Evolutionary conservation across 2,329 filamentous ascomycete species (phyloP).

Genomic region (Sarocladiaceae sp.): DNA sequence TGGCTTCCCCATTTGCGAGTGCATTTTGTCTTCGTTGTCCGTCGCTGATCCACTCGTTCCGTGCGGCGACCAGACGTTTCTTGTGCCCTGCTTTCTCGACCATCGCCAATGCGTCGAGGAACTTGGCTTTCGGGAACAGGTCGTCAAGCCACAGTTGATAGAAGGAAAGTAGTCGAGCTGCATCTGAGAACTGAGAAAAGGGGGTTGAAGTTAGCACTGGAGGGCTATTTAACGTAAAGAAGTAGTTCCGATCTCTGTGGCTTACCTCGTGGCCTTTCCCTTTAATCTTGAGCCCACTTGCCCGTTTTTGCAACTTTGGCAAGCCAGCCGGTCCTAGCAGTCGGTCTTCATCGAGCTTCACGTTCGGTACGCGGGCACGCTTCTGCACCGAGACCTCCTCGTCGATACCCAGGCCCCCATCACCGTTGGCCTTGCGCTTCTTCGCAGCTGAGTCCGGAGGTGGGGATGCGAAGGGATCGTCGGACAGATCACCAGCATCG

Average conservation of each 20-base stretch:
- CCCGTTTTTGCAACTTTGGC: conserved; percentile 67
- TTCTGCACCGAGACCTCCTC: conserved; percentile 79
- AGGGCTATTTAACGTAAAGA: not conserved
- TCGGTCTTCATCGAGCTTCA: conserved; percentile 83
- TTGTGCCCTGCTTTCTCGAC: conserved; percentile 92
- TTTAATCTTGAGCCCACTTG: conserved; percentile 65
- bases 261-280: conserved; percentile 87
- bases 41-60: conserved; percentile 81
- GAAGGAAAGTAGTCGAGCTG: conserved; percentile 73
- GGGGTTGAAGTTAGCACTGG: too few species aligned
- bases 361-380: conserved; percentile 61
- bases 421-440: conserved; percentile 39
- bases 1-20: not conserved
- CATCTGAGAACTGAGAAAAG: conserved; percentile 70
- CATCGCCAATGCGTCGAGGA: conserved; percentile 80
- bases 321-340: conserved; percentile 81
- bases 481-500: conserved; percentile 50
- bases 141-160: conserved; percentile 98
- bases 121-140: conserved; percentile 89
- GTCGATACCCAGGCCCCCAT: conserved; percentile 67
- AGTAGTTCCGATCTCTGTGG: too few species aligned
- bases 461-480: conserved; percentile 44
- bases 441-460: conserved; percentile 33
- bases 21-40: conserved; percentile 36
- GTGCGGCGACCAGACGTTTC: conserved; percentile 65